A percentile compares a stretch with the other conserved stretches of the same genome.
phyloP scores from a whole-genome alignment of 495 filamentous ascomycete genomes.

The Penicillium ucsense region DNA sequence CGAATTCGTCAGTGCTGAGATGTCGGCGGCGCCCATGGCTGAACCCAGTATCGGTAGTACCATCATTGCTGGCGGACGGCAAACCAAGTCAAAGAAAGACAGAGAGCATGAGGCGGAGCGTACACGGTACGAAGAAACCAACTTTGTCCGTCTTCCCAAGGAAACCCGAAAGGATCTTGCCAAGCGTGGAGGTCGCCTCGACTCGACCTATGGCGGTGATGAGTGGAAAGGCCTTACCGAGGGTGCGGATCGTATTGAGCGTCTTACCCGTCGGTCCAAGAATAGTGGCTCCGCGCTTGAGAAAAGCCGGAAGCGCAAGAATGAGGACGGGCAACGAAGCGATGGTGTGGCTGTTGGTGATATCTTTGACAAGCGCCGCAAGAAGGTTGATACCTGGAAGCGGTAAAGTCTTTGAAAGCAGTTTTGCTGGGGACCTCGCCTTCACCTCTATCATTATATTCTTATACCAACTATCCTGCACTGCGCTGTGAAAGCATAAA shows the following conservation, averaged over 20 bases:
- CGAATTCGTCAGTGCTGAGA: slow-evolving; percentile 72
- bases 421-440: background rate
- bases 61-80: slow-evolving; percentile 61
- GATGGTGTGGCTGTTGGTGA: slow-evolving; percentile 54
- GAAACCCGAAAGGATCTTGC: slow-evolving; percentile 66
- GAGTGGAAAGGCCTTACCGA: slow-evolving; percentile 72
- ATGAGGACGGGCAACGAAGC: slow-evolving; percentile 47
- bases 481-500: too few species aligned
- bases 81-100: slow-evolving; percentile 60
- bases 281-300: slow-evolving; percentile 54
- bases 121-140: slow-evolving; percentile 72
- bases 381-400: slow-evolving; percentile 55
- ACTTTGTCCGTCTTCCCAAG: slow-evolving; percentile 75
- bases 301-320: slow-evolving; percentile 69
- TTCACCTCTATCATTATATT: background rate
- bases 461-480: background rate
- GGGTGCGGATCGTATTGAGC: slow-evolving; percentile 67
- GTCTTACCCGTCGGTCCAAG: slow-evolving; percentile 50
- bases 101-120: slow-evolving; percentile 61
- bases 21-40: slow-evolving; percentile 66
- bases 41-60: slow-evolving; percentile 79
- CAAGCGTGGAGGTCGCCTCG: slow-evolving; percentile 39
- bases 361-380: slow-evolving; percentile 63
- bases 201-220: slow-evolving; percentile 64
- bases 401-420: slow-evolving; percentile 8